These are phyloP conservation scores for Komagataella mondaviorum DNA, from an alignment of 805 yeast species.

Conservation along the genomic window DNA sequence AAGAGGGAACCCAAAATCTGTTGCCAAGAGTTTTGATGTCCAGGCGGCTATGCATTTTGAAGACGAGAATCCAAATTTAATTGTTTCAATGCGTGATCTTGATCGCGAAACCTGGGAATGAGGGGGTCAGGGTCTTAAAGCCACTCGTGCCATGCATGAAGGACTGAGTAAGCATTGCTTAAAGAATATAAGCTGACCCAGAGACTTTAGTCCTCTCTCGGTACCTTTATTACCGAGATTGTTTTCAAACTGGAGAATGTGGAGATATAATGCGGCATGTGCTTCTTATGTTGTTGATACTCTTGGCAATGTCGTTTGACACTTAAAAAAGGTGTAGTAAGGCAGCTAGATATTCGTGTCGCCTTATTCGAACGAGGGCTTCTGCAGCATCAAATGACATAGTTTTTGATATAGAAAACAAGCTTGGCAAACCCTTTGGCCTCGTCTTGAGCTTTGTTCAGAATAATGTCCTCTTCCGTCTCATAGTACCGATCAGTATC, in stretches of 20 bases:
- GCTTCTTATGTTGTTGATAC: too few species aligned
- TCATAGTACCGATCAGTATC: conserved; percentile 36
- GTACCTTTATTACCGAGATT: not conserved
- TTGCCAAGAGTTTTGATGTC: not conserved
- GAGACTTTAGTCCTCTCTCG: not conserved
- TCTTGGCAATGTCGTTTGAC: too few species aligned
- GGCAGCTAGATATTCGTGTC: too few species aligned
- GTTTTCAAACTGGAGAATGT: too few species aligned
- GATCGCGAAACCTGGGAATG: not conserved
- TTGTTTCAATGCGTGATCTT: not conserved
- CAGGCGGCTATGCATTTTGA: not conserved
- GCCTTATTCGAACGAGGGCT: too few species aligned
- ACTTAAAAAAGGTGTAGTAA: too few species aligned
- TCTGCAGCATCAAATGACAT: not conserved
- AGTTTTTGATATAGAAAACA: conserved; percentile 12
- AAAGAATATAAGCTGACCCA: not conserved
- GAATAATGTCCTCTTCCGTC: conserved; percentile 31
- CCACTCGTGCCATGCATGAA: not conserved
- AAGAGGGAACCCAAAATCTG: not conserved
- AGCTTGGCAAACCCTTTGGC: conserved; percentile 30
- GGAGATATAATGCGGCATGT: too few species aligned
- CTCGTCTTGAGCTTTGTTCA: conserved; percentile 21
- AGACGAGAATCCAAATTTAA: not conserved
- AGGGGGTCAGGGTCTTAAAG: not conserved
- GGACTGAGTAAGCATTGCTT: not conserved